Conservation (phyloP, 306 rosid genomes). For the Vicia villosa region DNA sequence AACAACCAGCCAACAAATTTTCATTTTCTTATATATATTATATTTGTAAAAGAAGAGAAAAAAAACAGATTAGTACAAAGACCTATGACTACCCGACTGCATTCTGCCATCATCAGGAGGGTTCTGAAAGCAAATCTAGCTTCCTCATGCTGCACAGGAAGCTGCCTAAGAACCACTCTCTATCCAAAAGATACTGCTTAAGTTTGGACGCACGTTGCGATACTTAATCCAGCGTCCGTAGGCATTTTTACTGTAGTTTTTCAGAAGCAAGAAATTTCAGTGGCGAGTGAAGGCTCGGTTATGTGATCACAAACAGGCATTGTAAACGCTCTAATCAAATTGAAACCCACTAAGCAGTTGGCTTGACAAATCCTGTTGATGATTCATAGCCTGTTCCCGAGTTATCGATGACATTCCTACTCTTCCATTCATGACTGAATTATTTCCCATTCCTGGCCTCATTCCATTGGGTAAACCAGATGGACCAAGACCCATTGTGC, state of each 20-base stretch:
- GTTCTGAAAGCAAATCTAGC: conserved; percentile 59
- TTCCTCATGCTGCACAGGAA: conserved; percentile 65
- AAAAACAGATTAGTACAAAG: conserved; percentile 63
- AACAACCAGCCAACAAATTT: conserved; percentile 75
- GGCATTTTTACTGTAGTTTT: not conserved
- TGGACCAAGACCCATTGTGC: conserved; percentile 73
- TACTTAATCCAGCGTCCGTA: not conserved
- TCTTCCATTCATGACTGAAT: conserved; percentile 81
- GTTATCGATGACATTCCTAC: conserved; percentile 71
- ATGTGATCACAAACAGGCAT: not conserved
- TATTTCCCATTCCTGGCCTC: conserved; percentile 74
- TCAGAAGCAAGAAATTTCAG: not conserved
- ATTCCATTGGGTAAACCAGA: conserved; percentile 77
- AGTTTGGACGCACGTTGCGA: not conserved
- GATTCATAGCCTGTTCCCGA: conserved; percentile 81
- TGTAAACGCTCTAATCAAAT: conserved; percentile 66
- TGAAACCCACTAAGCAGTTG: conserved; percentile 87
- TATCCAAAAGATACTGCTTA: conserved; percentile 20
- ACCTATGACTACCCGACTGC: conserved; percentile 53
- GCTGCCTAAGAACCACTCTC: conserved; percentile 43
- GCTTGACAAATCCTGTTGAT: conserved; percentile 87
- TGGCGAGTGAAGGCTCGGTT: not conserved
- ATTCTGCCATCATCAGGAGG: conserved; percentile 45
- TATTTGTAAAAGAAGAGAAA: not conserved
- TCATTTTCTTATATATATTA: conserved; percentile 37